Base-by-base conservation (phyloP, 768 basidiomycete genomes). In the Leccinum olivaceopallidum region DNA sequence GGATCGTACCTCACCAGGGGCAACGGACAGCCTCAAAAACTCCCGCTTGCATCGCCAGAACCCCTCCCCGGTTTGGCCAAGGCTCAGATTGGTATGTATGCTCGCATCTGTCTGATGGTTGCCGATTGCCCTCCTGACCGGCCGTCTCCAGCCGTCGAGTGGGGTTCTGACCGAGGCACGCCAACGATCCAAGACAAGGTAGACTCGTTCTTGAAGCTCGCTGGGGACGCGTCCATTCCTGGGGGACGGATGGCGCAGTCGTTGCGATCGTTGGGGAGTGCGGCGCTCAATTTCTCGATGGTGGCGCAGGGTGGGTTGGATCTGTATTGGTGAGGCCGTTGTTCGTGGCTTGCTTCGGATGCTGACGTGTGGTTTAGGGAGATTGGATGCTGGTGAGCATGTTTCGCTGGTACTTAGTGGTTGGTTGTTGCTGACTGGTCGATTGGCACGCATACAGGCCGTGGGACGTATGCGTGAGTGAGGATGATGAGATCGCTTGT, bases 221-320 rank as follows among this genome's bases (percentile, higher is more conserved):
- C 90, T 2, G 92, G 89, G 2, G 83, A 95, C 61, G 83, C 85
- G 0, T 78, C 75, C 0, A 80, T 94, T 44, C 73, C 76, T 20
- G 87, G 86, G 4, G 95, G 92, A 6, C 83, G 81, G 65, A 96
- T 96, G 92, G 85, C 82, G 1, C 94, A 96, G 74, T 87, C 90
- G 9, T 76, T 96, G 26, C 81, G 95, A 52, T 89, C 90, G 13
- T 71, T 94, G 65, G 94, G 95, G 6, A 92, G 90, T 66, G 91
- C 90, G 1, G 92, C 93, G 6, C 75, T 94, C 57, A 94, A 94
- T 73, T 92, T 84, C 67, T 83, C 85, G 4, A 79, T 91, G 74
- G 93, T 96, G 8, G 95, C 96, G 4, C 88, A 93, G 71, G 96
- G 96, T 28, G 87, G 87, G 14, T 71, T 95, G 55, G 95, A 97